Conservation (phyloP, 768 basidiomycete genomes). For the Antrodiella citrinella region DNA sequence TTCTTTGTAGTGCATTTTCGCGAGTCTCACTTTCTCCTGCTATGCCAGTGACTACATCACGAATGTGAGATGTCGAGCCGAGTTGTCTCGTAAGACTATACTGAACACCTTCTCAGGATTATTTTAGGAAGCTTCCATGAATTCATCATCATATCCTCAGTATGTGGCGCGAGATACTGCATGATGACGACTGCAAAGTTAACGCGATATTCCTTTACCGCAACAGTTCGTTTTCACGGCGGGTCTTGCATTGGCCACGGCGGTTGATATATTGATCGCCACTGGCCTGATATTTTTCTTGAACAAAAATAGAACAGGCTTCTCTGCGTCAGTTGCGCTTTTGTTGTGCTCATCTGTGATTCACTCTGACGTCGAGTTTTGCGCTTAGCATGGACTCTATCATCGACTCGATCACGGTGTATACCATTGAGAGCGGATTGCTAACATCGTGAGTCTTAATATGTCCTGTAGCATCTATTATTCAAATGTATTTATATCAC, state of each 20-base stretch:
- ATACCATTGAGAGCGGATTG: constrained; percentile 21
- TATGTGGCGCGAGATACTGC: constrained; percentile 2
- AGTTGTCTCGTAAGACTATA: not conserved
- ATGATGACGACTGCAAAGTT: not conserved
- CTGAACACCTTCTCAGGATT: constrained; percentile 8
- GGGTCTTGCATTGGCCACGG: constrained; percentile 17
- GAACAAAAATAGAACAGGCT: constrained; percentile 17
- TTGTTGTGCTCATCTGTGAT: not conserved
- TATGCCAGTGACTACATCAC: constrained; percentile 3
- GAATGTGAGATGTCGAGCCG: constrained; percentile 3
- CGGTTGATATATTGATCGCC: constrained; percentile 20
- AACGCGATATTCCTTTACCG: not conserved
- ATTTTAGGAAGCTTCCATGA: constrained; percentile 12
- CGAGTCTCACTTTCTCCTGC: not conserved
- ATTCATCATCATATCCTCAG: constrained; percentile 14
- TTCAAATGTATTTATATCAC: too few relatives aligned
- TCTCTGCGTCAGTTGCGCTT: constrained; percentile 17
- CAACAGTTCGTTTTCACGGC: constrained; percentile 21
- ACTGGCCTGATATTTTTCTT: constrained; percentile 16
- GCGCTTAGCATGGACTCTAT: constrained; percentile 18
- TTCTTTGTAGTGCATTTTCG: not conserved
- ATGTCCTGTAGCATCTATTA: too few relatives aligned
- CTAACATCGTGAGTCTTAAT: constrained; percentile 18
- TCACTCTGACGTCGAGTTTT: not conserved
- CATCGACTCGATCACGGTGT: constrained; percentile 19